Percentiles rank a stretch among this genome's conserved stretches.
phyloP scores from a whole-genome alignment of 495 filamentous ascomycete genomes.

The Eremomyces bilateralis region DNA sequence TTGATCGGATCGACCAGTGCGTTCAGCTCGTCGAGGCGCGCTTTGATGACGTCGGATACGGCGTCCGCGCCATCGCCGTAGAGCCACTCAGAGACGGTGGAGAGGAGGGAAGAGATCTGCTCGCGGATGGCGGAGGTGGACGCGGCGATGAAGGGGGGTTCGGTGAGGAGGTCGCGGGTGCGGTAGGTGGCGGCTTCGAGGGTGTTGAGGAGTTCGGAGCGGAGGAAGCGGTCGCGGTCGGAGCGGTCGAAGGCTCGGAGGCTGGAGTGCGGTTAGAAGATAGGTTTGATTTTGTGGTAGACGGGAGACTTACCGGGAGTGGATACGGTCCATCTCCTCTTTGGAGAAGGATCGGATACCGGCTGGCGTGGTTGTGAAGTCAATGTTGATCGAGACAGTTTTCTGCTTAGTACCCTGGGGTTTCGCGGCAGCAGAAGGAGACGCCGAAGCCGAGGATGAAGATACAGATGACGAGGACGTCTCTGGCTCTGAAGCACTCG shows the following conservation, averaged over 20 bases:
- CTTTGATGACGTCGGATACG: conserved; percentile 42
- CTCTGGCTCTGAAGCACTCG: conserved; percentile 23
- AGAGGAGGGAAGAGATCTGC: conserved; percentile 37
- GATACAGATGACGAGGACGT: conserved; percentile 26
- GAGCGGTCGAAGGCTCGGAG: conserved; percentile 65
- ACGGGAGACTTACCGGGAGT: conserved; percentile 21
- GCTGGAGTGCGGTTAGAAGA: conserved; percentile 18
- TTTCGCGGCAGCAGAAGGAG: conserved; percentile 18
- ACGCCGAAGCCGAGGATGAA: conserved; percentile 22
- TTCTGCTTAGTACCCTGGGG: conserved; percentile 28
- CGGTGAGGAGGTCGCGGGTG: conserved; percentile 56
- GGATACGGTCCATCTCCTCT: conserved; percentile 40
- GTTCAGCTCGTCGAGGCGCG: conserved; percentile 50
- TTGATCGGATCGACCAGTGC: conserved; percentile 47
- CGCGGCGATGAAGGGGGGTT: conserved; percentile 46
- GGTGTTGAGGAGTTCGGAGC: conserved; percentile 79
- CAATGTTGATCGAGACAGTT: conserved; percentile 46
- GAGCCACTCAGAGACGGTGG: conserved; percentile 65
- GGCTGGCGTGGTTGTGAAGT: conserved; percentile 34
- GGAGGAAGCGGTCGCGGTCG: conserved; percentile 48
- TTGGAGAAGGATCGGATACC: conserved; percentile 37
- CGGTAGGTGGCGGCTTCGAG: conserved; percentile 89
- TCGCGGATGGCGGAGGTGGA: conserved; percentile 42
- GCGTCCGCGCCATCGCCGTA: conserved; percentile 69
- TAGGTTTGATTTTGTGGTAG: neutral